Evolutionary conservation across 441 rosid genomes (phyloP).

Genomic region (Corymbia calophylla): DNA sequence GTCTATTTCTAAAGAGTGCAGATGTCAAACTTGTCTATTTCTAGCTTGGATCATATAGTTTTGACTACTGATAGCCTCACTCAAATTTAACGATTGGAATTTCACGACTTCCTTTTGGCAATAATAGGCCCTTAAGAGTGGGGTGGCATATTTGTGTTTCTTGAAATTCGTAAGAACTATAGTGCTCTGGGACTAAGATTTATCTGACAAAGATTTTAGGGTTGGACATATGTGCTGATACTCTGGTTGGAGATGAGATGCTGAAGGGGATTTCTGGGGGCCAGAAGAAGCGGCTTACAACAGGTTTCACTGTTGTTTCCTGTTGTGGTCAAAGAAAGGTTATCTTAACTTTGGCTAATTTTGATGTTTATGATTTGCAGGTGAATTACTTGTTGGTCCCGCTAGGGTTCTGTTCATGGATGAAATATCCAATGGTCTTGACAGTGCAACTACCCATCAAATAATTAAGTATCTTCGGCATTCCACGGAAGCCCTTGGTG

Average conservation of each 20-base stretch:
- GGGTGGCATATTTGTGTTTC: neutral
- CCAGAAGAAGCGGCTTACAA: conserved; percentile 90
- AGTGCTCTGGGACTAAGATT: conserved; percentile 40
- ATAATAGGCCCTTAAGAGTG: neutral
- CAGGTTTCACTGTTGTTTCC: conserved; percentile 38
- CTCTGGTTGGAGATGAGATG: conserved; percentile 96
- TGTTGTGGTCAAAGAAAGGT: neutral
- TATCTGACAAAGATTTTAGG: conserved; percentile 93
- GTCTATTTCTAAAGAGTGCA: neutral
- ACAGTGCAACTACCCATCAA: conserved; percentile 88
- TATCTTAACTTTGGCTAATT: neutral
- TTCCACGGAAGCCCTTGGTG: conserved; percentile 79
- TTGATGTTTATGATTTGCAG: conserved; percentile 28
- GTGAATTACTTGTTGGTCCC: conserved; percentile 91
- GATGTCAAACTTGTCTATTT: neutral
- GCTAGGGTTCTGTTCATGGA: conserved; percentile 98
- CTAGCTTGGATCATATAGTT: neutral
- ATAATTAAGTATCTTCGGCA: conserved; percentile 84
- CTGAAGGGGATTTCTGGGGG: conserved; percentile 95
- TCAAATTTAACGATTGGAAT: neutral
- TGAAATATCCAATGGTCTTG: conserved; percentile 96
- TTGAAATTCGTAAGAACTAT: neutral
- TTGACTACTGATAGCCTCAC: neutral
- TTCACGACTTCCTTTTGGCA: neutral
- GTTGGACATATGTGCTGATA: conserved; percentile 87